phyloP scores from a whole-genome alignment of 2,329 filamentous ascomycete genomes.

The Penicillium sp. region DNA sequence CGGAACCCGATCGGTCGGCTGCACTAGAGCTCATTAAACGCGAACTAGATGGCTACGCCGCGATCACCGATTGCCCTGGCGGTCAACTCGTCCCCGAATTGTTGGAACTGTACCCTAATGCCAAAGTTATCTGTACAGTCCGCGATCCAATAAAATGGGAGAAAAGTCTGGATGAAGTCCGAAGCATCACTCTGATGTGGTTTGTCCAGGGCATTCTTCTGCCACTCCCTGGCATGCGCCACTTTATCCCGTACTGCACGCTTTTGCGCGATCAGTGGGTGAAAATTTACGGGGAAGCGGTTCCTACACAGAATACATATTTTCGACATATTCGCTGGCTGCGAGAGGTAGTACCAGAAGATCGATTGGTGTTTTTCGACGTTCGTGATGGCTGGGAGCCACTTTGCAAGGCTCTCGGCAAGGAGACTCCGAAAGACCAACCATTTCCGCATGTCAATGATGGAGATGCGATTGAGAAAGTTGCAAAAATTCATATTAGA shows the following conservation, averaged over 20 bases:
- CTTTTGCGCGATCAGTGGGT: constrained; percentile 25
- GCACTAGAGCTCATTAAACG: constrained; percentile 17
- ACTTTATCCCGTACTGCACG: constrained; percentile 26
- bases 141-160: constrained; percentile 29
- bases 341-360: constrained; percentile 31
- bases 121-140: constrained; percentile 51
- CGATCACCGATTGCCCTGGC: constrained; percentile 52
- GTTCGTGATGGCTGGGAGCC: constrained; percentile 52
- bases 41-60: constrained; percentile 48
- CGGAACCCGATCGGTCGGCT: neutral
- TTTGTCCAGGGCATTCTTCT: constrained; percentile 26
- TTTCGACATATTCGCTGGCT: constrained; percentile 30
- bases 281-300: constrained; percentile 19
- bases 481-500: constrained; percentile 26
- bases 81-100: constrained; percentile 51
- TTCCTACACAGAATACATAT: constrained; percentile 18
- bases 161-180: constrained; percentile 26
- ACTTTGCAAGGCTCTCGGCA: constrained; percentile 50
- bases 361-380: constrained; percentile 42
- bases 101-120: constrained; percentile 54
- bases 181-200: constrained; percentile 19
- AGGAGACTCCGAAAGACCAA: constrained; percentile 38
- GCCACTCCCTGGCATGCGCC: constrained; percentile 30
- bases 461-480: constrained; percentile 23
- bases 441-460: constrained; percentile 48